These are phyloP conservation scores for Raffaelea albimanens DNA, from an alignment of 2,329 filamentous ascomycete genomes.

Conservation along the genomic window DNA sequence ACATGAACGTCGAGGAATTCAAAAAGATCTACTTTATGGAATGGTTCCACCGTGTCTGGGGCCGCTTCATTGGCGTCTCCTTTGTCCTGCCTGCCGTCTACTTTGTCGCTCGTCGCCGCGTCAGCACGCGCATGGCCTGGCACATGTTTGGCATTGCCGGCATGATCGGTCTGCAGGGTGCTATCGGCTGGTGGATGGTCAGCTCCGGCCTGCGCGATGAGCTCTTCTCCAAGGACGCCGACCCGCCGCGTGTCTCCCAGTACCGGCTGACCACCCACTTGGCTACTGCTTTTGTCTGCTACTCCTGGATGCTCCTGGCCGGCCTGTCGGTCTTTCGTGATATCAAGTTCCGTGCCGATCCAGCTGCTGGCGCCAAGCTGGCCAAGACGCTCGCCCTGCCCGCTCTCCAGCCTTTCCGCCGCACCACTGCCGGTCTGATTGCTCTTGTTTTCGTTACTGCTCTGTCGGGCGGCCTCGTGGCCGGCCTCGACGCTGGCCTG, in stretches of 20 bases:
- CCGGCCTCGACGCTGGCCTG: constrained; percentile 87
- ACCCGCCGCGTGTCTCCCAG: constrained; percentile 88
- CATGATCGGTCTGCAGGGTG: constrained; percentile 88
- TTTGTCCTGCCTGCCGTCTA: constrained; percentile 84
- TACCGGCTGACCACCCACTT: constrained; percentile 88
- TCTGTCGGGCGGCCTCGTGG: constrained; percentile 89
- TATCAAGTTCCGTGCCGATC: constrained; percentile 59
- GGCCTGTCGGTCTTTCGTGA: constrained; percentile 77
- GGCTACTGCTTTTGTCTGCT: constrained; percentile 83
- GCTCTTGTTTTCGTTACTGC: constrained; percentile 78
- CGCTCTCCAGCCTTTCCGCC: constrained; percentile 62
- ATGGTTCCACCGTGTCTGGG: constrained; percentile 94
- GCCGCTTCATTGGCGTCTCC: constrained; percentile 78
- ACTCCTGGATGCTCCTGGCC: constrained; percentile 87
- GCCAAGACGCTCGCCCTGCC: constrained; percentile 57
- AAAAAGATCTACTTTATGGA: constrained; percentile 99
- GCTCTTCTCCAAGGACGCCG: constrained; percentile 80
- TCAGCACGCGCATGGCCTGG: constrained; percentile 67
- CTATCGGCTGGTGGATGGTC: constrained; percentile 99
- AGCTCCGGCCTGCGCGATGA: constrained; percentile 94
- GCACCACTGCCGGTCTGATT: constrained; percentile 60
- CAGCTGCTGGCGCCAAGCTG: constrained; percentile 49
- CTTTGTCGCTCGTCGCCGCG: constrained; percentile 71
- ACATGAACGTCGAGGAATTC: constrained; percentile 89
- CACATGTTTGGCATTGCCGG: constrained; percentile 75